Base-by-base conservation (phyloP, 2,329 filamentous ascomycete genomes). In the Phyllosticta capitalensis region DNA sequence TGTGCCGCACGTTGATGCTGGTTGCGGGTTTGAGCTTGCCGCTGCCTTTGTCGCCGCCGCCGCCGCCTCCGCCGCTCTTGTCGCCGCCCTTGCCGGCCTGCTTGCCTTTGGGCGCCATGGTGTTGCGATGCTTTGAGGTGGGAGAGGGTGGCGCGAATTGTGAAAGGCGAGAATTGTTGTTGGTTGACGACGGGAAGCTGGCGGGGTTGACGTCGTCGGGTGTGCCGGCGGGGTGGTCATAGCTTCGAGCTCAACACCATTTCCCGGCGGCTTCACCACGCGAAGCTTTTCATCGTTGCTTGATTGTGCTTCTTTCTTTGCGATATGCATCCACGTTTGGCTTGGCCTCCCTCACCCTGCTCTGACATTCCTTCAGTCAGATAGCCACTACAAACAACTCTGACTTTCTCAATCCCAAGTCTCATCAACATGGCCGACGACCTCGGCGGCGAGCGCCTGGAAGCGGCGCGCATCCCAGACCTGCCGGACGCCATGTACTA, bases 401-500 rank as follows among this genome's bases (percentile, higher is more conserved):
- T 48, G 19, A 59, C 48, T 26, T 21, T 52, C 22, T 10, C 9
- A 19, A 14, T 21, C 17, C 30, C 30, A 24, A 56, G 21, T 14
- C 9, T 5, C n/a, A 50, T 26, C 59, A 56, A 24, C 14, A 59
- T 59, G 58, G 58, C 53, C 10, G 21, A 6, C n/a, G 26, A 33
- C 19, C n/a, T 51, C 5, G 22, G n/a, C n/a, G 21, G 26, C n/a
- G 50, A 62, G 20, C 54, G 55, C 49, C 63, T 65, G 6, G 19
- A 52, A 33, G 20, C 61, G 12, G 69, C 67, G 54, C 66, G 67
- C 64, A 80, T 92, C 61, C 63, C 71, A 7, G 67, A 67, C 30
- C 77, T 91, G 1, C 87, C 88, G 4, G 70, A 79, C 1, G 76
- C 81, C 33, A 88, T 90, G 58, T 96, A 87, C 76, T 96, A 97